Evolutionary conservation across 345 rosid species (phyloP), one percentile per base, ranked within the genome.

Genomic region (Cardiospermum halicacabum): DNA sequence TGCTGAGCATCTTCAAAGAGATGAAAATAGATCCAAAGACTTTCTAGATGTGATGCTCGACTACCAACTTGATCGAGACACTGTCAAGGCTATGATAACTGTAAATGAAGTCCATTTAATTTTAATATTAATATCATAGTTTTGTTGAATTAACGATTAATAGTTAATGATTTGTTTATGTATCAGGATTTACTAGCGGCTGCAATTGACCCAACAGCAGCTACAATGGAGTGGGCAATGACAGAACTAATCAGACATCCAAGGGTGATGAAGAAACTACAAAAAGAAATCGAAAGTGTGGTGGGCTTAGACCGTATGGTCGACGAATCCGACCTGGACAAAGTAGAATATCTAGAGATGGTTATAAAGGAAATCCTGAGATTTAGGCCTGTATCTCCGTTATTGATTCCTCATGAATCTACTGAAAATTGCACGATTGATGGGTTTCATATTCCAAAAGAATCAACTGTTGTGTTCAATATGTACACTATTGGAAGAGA

Each of bases 341-440:
- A 24, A 5, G 11, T 62, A 8, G 47, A 56, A 4, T 67, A 67
- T 43, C 49, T 72, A 12, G 49, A 67, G 19, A 47, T 67, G 69
- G 68, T 72, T 1, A 39, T 72, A 32, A 72, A 72, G 18, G 75
- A 72, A 72, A 53, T 67, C 12, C 30, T 72, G n/a, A 53, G 71
- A 42, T 62, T 72, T 31, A 70, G 65, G 30, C 70, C 75, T 15
- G 60, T 53, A 16, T 66, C 57, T n/a, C 75, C 71, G 6, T 53
- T 72, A 11, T 53, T 62, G 2, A 0, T 42, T 16, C 76, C 72
- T 12, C 72, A 62, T 9, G 50, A 45, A 3, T 40, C 72, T 28
- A 40, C 15, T 0, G 55, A 72, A 11, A 64, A 50, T 26, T 37
- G 60, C 53, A 62, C 24, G 3, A 10, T 72, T n/a, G 5, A 61